Evolutionary conservation across 2,329 filamentous ascomycete species (phyloP).

Genomic region (Aureobasidium sp.): DNA sequence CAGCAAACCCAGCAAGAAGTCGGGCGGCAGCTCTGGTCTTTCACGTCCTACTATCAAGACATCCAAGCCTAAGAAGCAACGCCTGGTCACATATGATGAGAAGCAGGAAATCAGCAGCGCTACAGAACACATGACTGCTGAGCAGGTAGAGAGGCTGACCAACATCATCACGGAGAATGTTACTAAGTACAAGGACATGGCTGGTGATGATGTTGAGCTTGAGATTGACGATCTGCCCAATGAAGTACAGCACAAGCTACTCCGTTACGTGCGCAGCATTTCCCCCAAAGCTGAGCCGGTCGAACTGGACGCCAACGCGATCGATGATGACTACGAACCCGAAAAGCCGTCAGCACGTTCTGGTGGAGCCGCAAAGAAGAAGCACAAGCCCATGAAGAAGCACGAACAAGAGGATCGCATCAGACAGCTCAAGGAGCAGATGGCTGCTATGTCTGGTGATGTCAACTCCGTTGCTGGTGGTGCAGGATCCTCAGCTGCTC

Average conservation of each 20-base stretch:
- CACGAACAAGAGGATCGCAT: constrained; percentile 62
- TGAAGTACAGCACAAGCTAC: constrained; percentile 46
- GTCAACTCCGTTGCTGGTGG: background rate
- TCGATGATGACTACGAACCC: constrained; percentile 43
- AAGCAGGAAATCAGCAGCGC: constrained; percentile 74
- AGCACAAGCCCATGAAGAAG: constrained; percentile 72
- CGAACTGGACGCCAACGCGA: constrained; percentile 29
- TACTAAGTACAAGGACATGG: constrained; percentile 57
- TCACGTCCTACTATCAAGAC: constrained; percentile 29
- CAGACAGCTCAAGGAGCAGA: constrained; percentile 51
- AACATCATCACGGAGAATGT: constrained; percentile 82
- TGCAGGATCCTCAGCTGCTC: constrained; percentile 6
- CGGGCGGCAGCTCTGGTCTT: constrained; percentile 16
- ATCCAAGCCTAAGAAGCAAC: constrained; percentile 49
- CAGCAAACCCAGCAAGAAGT: constrained; percentile 29
- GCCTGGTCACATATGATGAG: constrained; percentile 65
- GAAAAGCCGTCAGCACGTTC: constrained; percentile 29
- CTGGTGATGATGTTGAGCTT: constrained; percentile 55
- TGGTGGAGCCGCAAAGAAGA: constrained; percentile 49
- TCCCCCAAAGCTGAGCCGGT: constrained; percentile 17
- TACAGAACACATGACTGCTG: constrained; percentile 56
- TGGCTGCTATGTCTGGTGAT: constrained; percentile 28
- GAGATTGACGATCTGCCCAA: constrained; percentile 53
- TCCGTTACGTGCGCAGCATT: constrained; percentile 44
- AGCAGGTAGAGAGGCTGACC: constrained; percentile 72